phyloP scores from a whole-genome alignment of 352 stramenopile genomes.

The Ophiocytium majus region DNA sequence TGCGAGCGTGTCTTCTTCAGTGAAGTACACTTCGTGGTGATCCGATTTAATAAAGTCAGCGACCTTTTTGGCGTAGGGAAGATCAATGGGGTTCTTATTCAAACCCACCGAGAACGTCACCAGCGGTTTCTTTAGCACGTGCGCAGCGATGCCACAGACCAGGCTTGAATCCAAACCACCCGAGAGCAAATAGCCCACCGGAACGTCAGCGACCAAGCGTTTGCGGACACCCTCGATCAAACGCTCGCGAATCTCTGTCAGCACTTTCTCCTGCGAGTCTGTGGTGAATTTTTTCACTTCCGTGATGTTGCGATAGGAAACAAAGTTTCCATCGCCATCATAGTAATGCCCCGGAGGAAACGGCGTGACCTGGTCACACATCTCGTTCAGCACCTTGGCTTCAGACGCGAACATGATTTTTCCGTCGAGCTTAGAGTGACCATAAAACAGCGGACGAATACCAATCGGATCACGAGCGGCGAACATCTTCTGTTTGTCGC shows the following conservation, averaged over 20 bases:
- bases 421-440: neutral
- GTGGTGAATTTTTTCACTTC: neutral
- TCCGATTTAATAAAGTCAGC: neutral
- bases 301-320: neutral
- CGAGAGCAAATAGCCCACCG: neutral
- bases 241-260: slow-evolving; percentile 1
- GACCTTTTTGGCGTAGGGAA: neutral
- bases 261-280: neutral
- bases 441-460: slow-evolving; percentile 10
- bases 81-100: neutral
- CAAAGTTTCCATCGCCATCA: slow-evolving; percentile 2
- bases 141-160: neutral
- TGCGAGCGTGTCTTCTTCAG: neutral
- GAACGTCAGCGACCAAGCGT: neutral
- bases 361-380: neutral
- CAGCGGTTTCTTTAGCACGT: neutral
- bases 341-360: neutral
- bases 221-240: slow-evolving; percentile 5
- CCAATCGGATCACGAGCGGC: slow-evolving; percentile 2
- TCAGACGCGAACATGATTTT: slow-evolving; percentile 18
- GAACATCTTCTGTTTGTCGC: neutral
- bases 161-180: neutral
- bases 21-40: slow-evolving; percentile 17
- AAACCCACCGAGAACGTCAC: neutral
- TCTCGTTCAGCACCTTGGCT: neutral